Conservation (phyloP, 805 yeast genomes). For the Zygotorulaspora chibaensis region DNA sequence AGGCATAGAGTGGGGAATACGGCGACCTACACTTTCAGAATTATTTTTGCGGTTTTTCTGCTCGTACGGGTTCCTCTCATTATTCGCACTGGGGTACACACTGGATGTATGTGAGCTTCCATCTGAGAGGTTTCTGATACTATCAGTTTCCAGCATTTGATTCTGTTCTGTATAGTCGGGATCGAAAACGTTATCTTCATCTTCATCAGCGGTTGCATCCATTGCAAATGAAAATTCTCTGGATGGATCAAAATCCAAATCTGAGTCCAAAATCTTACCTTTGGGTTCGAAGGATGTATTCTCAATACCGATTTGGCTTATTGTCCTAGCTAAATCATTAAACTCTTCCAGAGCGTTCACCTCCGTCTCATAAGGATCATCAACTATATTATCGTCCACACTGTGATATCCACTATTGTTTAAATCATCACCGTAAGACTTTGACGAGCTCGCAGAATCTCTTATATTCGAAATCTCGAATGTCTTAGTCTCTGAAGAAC, state of each 20-base stretch:
- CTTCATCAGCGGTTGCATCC: constrained; percentile 3
- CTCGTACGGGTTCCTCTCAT: background rate
- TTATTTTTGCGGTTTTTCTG: background rate
- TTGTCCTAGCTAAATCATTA: constrained; percentile 20
- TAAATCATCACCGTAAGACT: constrained; percentile 13
- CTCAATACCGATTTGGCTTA: constrained; percentile 19
- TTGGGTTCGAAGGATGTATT: background rate
- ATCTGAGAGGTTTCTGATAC: constrained; percentile 25
- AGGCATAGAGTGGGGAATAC: constrained; percentile 7
- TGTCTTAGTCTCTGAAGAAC: constrained; percentile 19
- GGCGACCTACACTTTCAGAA: background rate
- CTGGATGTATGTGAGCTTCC: constrained; percentile 3
- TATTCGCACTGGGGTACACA: background rate
- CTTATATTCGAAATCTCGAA: constrained; percentile 25
- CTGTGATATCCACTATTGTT: constrained; percentile 1
- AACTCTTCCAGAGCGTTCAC: constrained; percentile 12
- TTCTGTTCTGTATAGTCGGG: constrained; percentile 32
- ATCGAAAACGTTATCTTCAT: constrained; percentile 27
- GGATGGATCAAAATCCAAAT: constrained; percentile 4
- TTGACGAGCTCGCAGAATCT: constrained; percentile 20
- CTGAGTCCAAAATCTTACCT: constrained; percentile 6
- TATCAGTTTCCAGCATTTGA: constrained; percentile 30
- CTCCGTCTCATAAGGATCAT: constrained; percentile 5
- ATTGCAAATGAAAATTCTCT: background rate
- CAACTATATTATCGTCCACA: constrained; percentile 8